Evolutionary conservation across 2,329 filamentous ascomycete genomes (phyloP), one percentile per base, ranked within the genome.

Genomic region (Alternaria atra): DNA sequence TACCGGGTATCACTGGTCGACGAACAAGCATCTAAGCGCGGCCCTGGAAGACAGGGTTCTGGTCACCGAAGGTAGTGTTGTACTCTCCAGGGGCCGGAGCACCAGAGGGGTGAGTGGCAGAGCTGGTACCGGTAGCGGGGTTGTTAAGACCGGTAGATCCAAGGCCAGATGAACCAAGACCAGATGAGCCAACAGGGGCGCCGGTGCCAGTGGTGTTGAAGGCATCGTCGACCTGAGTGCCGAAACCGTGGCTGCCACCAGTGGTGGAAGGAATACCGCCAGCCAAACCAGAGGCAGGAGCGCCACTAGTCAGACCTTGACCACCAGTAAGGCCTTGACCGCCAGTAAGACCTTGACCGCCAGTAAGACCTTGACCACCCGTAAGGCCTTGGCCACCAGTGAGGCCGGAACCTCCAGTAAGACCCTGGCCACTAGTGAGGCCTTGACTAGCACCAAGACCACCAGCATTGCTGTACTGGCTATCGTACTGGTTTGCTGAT

Each of bases 181-280:
- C 55, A 32, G 48, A 64, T 32, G 40, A 52, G 39, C 61, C 64
- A 35, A 48, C 60, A 43, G 50, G 40, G 10, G 39, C 55, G 23
- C 55, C 59, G 13, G 64, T 61, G 8, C 64, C 58, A 27, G 67
- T 58, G 29, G 53, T 66, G 66, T 72, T 73, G 60, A 81, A 83
- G 10, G 82, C 81, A 56, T 77, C 75, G 60, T 82, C 79, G 47
- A 84, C 79, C 69, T 84, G 81, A 66, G 77, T 80, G 56, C 79
- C 76, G 63, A 84, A 82, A 5, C 67, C 71, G 52, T 73, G 70
- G 15, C 37, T 51, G 15, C 69, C 65, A 13, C 50, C 46, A 10
- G 53, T 59, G 9, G 51, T 39, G 42, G 55, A 17, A 57, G 60
- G 54, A 39, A 51, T 47, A 10, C 55, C 57, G 25, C 63, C 60